phyloP scores from a whole-genome alignment of 106 monocot genomes.

The Dendrobium officinale region DNA sequence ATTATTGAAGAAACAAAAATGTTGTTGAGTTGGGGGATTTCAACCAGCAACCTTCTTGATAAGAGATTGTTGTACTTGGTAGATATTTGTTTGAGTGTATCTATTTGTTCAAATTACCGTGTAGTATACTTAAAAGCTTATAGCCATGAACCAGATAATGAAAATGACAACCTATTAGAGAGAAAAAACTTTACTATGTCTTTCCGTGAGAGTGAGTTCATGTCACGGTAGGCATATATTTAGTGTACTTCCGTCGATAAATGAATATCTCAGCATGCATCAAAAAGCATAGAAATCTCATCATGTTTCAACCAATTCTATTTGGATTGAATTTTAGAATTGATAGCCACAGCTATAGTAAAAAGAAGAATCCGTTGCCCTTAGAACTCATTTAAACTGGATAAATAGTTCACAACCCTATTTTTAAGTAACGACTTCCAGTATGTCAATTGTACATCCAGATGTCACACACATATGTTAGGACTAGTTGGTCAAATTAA shows the following conservation, averaged over 20 bases:
- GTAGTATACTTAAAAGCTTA: not conserved
- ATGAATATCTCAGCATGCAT: not conserved
- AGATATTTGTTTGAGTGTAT: not conserved
- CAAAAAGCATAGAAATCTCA: not conserved
- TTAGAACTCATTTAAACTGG: not conserved
- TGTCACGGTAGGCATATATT: not conserved
- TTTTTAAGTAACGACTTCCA: not conserved
- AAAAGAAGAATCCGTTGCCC: not conserved
- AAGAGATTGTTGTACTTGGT: not conserved
- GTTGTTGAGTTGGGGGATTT: not conserved
- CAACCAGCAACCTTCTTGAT: not conserved
- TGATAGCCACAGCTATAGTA: not conserved
- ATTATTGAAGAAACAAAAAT: not conserved
- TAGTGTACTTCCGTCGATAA: not conserved
- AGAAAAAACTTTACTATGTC: not conserved
- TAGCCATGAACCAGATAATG: not conserved
- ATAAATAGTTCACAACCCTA: not conserved
- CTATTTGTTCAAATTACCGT: not conserved
- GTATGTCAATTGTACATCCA: too few relatives aligned
- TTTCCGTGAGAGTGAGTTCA: too few relatives aligned
- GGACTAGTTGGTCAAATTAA: too few relatives aligned
- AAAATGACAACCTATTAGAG: not conserved
- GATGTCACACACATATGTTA: too few relatives aligned
- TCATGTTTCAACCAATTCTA: not conserved
- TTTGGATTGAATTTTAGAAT: not conserved